Conservation (phyloP, 2,329 filamentous ascomycete genomes). For the Colletotrichum camelliae region DNA sequence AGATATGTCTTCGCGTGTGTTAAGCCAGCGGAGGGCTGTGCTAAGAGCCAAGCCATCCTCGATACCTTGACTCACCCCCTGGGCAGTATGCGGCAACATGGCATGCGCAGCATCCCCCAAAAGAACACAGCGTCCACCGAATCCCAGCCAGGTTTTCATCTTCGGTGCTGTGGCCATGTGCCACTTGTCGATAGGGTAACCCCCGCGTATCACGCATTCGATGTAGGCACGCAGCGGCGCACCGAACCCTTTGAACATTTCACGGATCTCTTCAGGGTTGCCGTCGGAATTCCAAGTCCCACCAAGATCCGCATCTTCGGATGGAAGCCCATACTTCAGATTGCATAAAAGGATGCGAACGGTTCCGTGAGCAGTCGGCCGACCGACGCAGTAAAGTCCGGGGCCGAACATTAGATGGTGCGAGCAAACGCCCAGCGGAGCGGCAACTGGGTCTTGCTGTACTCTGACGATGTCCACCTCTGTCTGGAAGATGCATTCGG, state of each 20-base stretch:
- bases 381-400: not conserved
- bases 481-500: not conserved
- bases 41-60: not conserved
- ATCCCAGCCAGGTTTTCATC: not conserved
- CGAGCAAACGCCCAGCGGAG: not conserved
- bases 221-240: not conserved
- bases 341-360: not conserved
- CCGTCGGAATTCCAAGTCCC: not conserved
- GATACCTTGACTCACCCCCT: not conserved
- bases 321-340: not conserved
- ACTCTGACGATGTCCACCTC: not conserved
- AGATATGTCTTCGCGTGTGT: not conserved
- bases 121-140: not conserved
- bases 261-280: not conserved
- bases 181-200: not conserved
- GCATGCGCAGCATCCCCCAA: not conserved
- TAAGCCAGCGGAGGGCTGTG: not conserved
- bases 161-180: not conserved
- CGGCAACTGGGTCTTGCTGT: not conserved
- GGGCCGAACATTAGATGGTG: not conserved
- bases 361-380: not conserved
- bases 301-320: not conserved
- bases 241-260: not conserved
- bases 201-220: not conserved
- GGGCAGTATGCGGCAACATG: not conserved